These are phyloP conservation scores for Cylindrotheca closterium DNA, from an alignment of 108 stramenopile genomes.

Conservation along the genomic window DNA sequence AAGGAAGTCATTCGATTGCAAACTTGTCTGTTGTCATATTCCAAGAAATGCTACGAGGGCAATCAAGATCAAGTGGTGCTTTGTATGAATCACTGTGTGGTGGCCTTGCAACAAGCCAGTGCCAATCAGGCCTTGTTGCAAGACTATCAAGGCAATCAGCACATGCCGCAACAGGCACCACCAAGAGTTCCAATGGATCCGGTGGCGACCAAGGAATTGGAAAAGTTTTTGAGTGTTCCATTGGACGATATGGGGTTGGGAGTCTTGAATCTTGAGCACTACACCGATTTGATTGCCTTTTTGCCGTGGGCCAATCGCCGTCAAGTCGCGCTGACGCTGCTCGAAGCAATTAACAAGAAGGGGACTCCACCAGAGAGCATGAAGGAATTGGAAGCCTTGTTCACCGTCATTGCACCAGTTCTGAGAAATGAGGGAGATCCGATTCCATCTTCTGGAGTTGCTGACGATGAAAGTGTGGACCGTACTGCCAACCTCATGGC, in stretches of 20 bases:
- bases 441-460: constrained; percentile 1
- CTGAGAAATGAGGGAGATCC: constrained; percentile 63
- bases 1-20: constrained; percentile 94
- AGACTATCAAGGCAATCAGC: constrained; percentile 15
- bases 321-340: constrained; percentile 73
- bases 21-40: constrained; percentile 85
- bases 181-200: constrained; percentile 48
- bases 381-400: constrained; percentile 78
- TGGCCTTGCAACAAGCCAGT: constrained; percentile 61
- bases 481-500: constrained; percentile 76
- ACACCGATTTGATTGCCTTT: constrained; percentile 77
- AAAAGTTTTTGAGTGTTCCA: constrained; percentile 87
- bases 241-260: constrained; percentile 73
- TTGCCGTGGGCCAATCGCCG: constrained; percentile 91
- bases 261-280: constrained; percentile 84
- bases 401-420: constrained; percentile 89
- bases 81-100: constrained; percentile 78
- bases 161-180: constrained; percentile 2
- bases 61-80: constrained; percentile 82
- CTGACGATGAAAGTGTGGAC: constrained; percentile 25
- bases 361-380: constrained; percentile 51
- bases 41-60: constrained; percentile 92
- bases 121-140: constrained; percentile 50
- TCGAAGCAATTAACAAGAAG: constrained; percentile 54
- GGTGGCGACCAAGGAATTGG: constrained; percentile 82